phyloP scores from a whole-genome alignment of 2,329 filamentous ascomycete species.

The Fusarium verticillioides region DNA sequence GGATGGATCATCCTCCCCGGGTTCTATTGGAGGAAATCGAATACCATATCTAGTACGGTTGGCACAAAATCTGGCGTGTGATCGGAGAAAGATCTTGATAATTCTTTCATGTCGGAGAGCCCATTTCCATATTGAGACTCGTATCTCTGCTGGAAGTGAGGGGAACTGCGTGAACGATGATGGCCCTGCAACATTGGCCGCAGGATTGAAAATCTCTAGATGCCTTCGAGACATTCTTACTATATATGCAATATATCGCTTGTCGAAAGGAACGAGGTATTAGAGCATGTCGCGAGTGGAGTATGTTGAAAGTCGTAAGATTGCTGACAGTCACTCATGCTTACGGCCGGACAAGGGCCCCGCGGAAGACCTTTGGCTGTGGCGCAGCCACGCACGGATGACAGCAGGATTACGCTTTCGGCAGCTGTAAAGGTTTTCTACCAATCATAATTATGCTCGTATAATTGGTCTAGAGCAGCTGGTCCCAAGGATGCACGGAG shows the following conservation, averaged over 20 bases:
- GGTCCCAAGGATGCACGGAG: not conserved
- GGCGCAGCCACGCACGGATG: not conserved
- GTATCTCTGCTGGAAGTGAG: not conserved
- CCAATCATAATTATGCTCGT: not conserved
- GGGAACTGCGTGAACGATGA: not conserved
- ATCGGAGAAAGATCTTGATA: not conserved
- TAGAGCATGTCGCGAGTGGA: not conserved
- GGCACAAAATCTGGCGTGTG: not conserved
- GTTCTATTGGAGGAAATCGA: too few relatives aligned
- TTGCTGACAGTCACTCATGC: not conserved
- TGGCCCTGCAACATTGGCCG: rapidly evolving
- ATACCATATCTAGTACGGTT: not conserved
- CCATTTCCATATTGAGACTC: not conserved
- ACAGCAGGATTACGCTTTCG: not conserved
- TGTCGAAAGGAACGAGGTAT: not conserved
- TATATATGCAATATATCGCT: not conserved
- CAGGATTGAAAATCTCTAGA: not conserved
- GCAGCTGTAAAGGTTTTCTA: not conserved
- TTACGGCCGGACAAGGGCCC: not conserved
- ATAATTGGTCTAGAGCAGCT: not conserved
- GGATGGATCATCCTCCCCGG: not conserved
- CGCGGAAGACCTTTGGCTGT: not conserved
- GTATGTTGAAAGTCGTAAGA: not conserved
- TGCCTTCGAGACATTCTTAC: not conserved
- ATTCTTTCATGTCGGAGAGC: not conserved